Evolutionary conservation across 2,329 filamentous ascomycete genomes (phyloP).

Genomic region (Fusarium poae): DNA sequence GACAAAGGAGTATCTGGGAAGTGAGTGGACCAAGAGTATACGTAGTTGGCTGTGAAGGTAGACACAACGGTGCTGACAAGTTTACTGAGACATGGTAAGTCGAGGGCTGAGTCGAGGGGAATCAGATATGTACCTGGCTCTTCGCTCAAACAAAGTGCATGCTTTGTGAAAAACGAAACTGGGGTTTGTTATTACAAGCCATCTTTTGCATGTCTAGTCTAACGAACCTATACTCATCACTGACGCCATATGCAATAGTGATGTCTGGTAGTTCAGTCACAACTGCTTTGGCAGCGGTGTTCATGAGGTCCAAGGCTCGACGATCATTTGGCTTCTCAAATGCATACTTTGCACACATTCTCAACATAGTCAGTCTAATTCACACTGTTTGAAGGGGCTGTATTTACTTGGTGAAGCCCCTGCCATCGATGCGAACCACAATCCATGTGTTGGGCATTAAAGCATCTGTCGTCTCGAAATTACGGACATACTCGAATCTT

Average conservation of each 20-base stretch:
- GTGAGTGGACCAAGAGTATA: conserved; percentile 81
- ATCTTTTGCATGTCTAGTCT: rapidly evolving
- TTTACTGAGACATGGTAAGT: conserved; percentile 70
- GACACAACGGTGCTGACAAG: conserved; percentile 91
- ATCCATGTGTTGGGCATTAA: conserved; percentile 95
- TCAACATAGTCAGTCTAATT: conserved; percentile 54
- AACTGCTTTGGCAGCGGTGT: conserved; percentile 86
- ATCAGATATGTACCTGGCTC: conserved; percentile 72
- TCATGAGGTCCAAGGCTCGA: conserved; percentile 92
- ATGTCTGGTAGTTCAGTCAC: conserved; percentile 87
- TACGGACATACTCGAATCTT: conserved; percentile 94
- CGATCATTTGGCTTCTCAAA: conserved; percentile 95
- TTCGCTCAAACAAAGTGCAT: conserved; percentile 85
- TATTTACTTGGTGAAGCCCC: conserved; percentile 90
- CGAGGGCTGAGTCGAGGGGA: neutral
- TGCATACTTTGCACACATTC: conserved; percentile 83
- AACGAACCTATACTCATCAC: conserved; percentile 86
- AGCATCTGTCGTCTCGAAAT: conserved; percentile 84
- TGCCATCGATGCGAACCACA: conserved; percentile 91
- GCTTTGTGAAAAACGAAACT: conserved; percentile 92
- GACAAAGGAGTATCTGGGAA: conserved; percentile 80
- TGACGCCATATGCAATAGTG: conserved; percentile 89
- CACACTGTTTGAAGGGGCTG: neutral
- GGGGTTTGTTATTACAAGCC: conserved; percentile 17
- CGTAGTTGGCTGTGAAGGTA: conserved; percentile 92